Conservation (phyloP, 129 eudicot species). For the Escallonia rubra region DNA sequence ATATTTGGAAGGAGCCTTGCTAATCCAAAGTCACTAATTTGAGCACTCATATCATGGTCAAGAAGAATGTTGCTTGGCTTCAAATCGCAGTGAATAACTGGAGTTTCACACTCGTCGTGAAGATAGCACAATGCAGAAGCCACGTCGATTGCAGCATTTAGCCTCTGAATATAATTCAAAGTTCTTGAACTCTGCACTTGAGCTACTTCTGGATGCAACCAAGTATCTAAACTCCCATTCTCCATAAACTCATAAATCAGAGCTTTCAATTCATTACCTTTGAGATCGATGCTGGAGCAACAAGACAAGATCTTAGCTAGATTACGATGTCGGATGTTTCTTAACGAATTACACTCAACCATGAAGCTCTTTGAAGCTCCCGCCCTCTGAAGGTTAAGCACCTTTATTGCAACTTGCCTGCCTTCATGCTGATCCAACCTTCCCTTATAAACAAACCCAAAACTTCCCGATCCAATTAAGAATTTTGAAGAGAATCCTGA, state of each 20-base stretch:
- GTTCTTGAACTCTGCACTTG: not conserved
- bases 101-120: conserved; percentile 18
- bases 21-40: conserved; percentile 34
- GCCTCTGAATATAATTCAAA: conserved; percentile 15
- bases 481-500: conserved; percentile 1
- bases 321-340: conserved; percentile 16
- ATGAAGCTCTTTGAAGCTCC: conserved; percentile 14
- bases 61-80: conserved; percentile 39
- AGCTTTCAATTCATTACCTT: conserved; percentile 20
- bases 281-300: conserved; percentile 11
- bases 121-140: conserved; percentile 33
- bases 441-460: conserved; percentile 5
- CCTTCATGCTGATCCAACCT: not conserved
- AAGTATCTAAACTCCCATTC: conserved; percentile 18
- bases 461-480: conserved; percentile 16
- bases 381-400: not conserved
- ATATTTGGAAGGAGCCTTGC: conserved; percentile 20
- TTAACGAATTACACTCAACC: conserved; percentile 7
- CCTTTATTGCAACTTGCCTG: conserved; percentile 9
- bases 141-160: conserved; percentile 25
- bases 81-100: conserved; percentile 32
- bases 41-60: conserved; percentile 29
- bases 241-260: conserved; percentile 15
- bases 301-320: conserved; percentile 10
- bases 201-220: conserved; percentile 1